Base-by-base conservation (phyloP, 129 eudicot genomes). In the Chrysanthemum lavandulifolium region DNA sequence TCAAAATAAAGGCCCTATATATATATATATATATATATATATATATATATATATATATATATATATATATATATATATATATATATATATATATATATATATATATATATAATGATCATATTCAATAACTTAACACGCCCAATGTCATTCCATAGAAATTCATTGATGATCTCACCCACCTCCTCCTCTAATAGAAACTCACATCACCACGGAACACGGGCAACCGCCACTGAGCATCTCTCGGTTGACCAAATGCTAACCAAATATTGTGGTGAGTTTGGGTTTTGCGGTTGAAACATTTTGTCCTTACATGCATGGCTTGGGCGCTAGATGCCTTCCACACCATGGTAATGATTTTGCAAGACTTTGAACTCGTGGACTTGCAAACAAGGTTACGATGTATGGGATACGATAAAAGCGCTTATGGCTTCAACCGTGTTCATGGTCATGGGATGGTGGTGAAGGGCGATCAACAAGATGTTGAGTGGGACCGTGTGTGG, bases 301-400 rank as follows among this genome's bases (percentile, higher is more conserved):
- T 93, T 19, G 78, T 87, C 3, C 79, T 89, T 8, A 88, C 92
- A 4, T 82, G 92, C 74, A 58, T 86, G 72, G 98, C 89, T 11
- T 89, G 97, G 98, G 89, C 86, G 10, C 85, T 93, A 1, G 91
- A 89, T 69, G 96, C 90, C 57, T 80, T 93, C 74, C 98, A 89
- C 69, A 85, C 89, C 61, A 93, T 89, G 98, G 90, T 93, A 43
- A 91, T 89, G 88, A 87, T 0, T n/a, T 93, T 48, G 90, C 98
- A n/a, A 16, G 96, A 93, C 73, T 92, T 87, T 23, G 89, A 93
- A 60, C 98, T 86, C 12, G 70, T 93, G n/a, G 98, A 77, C 79
- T 49, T 89, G 98, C 73, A 57, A 29, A 16, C 78, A 36, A n/a
- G n/a, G 72, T 9, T 76, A 40, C 19, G 69, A n/a, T n/a, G 76